A percentile compares a stretch with the other conserved stretches of the same genome.
Evolutionary conservation across 2,329 filamentous ascomycete genomes (phyloP).

Genomic region (Neodidymelliopsis sp.): DNA sequence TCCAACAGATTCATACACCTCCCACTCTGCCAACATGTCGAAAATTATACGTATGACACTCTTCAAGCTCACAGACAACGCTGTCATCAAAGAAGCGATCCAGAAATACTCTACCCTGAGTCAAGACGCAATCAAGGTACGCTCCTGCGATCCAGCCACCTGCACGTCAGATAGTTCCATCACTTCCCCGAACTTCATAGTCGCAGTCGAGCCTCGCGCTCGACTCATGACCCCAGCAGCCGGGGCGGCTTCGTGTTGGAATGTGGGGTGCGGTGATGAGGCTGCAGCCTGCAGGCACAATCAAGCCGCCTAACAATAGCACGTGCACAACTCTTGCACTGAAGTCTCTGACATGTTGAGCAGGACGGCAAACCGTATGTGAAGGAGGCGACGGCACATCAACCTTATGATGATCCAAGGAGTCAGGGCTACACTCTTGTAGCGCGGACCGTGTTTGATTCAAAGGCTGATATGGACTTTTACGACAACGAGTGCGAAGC

Average conservation of each 20-base stretch:
- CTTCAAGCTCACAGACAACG: constrained; percentile 46
- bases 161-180: constrained; percentile 24
- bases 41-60: constrained; percentile 47
- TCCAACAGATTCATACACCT: constrained; percentile 10
- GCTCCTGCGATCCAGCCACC: constrained; percentile 23
- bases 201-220: constrained; percentile 5
- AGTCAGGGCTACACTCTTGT: constrained; percentile 71
- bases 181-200: constrained; percentile 24
- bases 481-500: constrained; percentile 69
- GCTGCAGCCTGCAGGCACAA: constrained; percentile 14
- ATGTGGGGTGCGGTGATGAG: constrained; percentile 20
- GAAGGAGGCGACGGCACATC: constrained; percentile 62
- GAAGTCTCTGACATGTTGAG: constrained; percentile 4
- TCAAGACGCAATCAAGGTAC: constrained; percentile 46
- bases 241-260: constrained; percentile 5
- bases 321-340: constrained; percentile 1
- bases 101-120: constrained; percentile 44
- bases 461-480: constrained; percentile 72
- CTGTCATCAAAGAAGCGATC: constrained; percentile 39
- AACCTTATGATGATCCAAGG: constrained; percentile 64
- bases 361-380: constrained; percentile 78
- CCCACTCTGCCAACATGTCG: constrained; percentile 33
- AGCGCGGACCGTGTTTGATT: constrained; percentile 69
- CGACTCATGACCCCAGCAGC: constrained; percentile 14
- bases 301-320: constrained; percentile 6